Conservation (phyloP, 768 basidiomycete genomes). For the Naganishia vaughanmartiniae region DNA sequence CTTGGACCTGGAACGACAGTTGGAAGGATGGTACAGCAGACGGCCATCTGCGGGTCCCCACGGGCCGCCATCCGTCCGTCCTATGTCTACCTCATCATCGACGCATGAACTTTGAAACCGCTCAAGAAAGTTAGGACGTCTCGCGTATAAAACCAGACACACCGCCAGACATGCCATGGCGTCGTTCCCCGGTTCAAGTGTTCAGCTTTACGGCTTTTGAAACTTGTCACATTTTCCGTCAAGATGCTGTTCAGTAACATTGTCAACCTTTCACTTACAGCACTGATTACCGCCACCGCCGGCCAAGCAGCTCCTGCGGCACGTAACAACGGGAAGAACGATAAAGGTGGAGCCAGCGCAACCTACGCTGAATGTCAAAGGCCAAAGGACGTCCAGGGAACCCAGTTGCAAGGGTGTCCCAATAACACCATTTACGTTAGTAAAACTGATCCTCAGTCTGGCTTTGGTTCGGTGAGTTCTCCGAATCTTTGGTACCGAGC, state of each 20-base stretch:
- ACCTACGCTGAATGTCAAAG: slow-evolving; percentile 29
- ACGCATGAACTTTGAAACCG: neutral
- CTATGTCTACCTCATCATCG: neutral
- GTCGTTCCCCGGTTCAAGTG: too few species aligned
- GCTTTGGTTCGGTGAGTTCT: slow-evolving; percentile 26
- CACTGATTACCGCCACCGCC: neutral
- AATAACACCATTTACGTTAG: slow-evolving; percentile 65
- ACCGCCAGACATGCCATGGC: too few species aligned
- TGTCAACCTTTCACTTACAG: neutral
- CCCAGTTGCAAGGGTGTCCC: slow-evolving; percentile 60
- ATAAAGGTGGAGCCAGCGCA: neutral
- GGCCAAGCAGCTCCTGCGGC: slow-evolving; percentile 15
- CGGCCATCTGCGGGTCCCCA: neutral
- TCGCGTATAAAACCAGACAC: neutral
- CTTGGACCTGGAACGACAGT: neutral
- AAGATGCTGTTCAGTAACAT: neutral
- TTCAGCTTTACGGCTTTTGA: too few species aligned
- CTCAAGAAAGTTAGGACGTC: neutral
- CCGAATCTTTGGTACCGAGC: slow-evolving; percentile 21
- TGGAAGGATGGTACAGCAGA: neutral
- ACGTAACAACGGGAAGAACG: slow-evolving; percentile 4
- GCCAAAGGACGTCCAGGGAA: slow-evolving; percentile 28
- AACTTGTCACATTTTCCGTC: too few species aligned
- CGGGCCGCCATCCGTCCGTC: neutral
- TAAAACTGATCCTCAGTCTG: slow-evolving; percentile 55